Evolutionary conservation across 106 monocot species (phyloP).

Genomic region (Hemerocallis citrina): DNA sequence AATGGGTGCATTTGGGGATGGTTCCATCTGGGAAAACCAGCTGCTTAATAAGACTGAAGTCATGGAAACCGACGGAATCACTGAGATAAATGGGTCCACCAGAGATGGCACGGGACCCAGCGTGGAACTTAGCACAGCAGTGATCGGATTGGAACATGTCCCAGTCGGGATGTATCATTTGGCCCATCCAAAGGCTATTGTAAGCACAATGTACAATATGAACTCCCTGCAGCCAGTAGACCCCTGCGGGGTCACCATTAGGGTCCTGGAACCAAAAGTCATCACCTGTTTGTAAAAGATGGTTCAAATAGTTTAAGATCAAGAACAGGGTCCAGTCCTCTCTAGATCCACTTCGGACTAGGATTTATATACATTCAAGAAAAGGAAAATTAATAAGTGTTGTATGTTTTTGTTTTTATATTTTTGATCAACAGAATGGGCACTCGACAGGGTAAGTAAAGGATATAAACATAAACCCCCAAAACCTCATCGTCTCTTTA

Average conservation of each 20-base stretch:
- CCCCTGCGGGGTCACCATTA: constrained; percentile 40
- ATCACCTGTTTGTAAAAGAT: too few relatives aligned
- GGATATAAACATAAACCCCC: too few relatives aligned
- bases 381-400: too few relatives aligned
- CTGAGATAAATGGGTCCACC: constrained; percentile 53
- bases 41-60: constrained; percentile 34
- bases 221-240: constrained; percentile 44
- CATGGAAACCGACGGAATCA: constrained; percentile 33
- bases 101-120: constrained; percentile 39
- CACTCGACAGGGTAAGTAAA: too few relatives aligned
- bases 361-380: too few relatives aligned
- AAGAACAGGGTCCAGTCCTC: too few relatives aligned
- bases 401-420: too few relatives aligned
- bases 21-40: constrained; percentile 53
- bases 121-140: constrained; percentile 35
- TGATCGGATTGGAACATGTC: constrained; percentile 59
- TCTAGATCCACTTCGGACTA: too few relatives aligned
- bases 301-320: too few relatives aligned
- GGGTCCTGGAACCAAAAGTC: constrained; percentile 65
- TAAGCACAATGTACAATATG: constrained; percentile 49
- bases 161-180: constrained; percentile 51
- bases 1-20: constrained; percentile 39
- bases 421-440: too few relatives aligned
- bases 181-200: constrained; percentile 59
- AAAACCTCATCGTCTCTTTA: too few relatives aligned